Base-by-base conservation (phyloP, 192 early-diverging fungal genomes). In the Umbelopsis sp. region DNA sequence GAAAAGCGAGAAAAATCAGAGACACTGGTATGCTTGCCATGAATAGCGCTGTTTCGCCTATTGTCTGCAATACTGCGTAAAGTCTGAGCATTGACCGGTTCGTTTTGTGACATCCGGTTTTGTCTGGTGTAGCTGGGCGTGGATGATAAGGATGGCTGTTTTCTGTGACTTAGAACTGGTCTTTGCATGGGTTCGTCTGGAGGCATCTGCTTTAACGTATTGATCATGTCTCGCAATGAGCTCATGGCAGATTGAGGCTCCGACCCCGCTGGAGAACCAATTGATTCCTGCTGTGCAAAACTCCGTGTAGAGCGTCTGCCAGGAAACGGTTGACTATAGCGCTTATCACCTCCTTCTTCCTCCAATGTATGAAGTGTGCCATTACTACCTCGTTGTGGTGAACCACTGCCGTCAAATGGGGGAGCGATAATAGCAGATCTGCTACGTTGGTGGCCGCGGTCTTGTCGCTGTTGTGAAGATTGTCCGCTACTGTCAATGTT, bases 161-260 rank as follows among this genome's bases (percentile, higher is more conserved):
- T 70, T 22, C 76, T 48, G 45, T 78, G 76, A 37, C 76, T 72
- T 27, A 48, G 44, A 20, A 61, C 55, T 0, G 55, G 27, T 61
- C 55, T 61, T 61, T 61, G 55, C 55, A 61, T 35, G 55, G 55
- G 55, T 61, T 61, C 55, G 30, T 61, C 77, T 7, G 79, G 72
- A 44, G 86, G 84, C 6, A 87, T 64, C 46, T 64, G 75, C 52
- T 83, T 85, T 18, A 87, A 71, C 27, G 75, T 80, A 25, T 76
- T 81, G 61, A 87, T 87, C 45, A 85, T 85, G 46, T 82, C 74
- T 52, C 82, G 79, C 41, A 87, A 48, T 25, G 83, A 83, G 55
- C 79, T 70, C n/a, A 84, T 65, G 15, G 79, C 73, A 11, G 79
- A 73, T 27, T 72, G 71, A 66, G 75, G 75, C 49, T 81, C 82